Base-by-base conservation (phyloP, 495 filamentous ascomycete species). In the Annulohypoxylon stygium region DNA sequence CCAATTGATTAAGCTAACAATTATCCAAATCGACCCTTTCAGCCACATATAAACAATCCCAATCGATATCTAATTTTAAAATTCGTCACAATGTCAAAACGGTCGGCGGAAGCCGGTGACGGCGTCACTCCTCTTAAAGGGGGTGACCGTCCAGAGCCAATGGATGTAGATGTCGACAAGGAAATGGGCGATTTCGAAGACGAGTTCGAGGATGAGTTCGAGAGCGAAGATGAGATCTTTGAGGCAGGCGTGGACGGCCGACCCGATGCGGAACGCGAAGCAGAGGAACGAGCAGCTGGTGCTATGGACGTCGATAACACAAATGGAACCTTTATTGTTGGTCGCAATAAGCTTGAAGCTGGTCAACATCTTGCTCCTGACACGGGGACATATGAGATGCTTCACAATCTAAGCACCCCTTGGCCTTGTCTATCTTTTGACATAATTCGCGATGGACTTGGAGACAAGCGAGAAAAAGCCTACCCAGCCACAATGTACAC, bases 371-470 rank as follows among this genome's bases (percentile, higher is more conserved):
- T 99, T 30, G 88, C 93, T 10, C 95, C 96, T 12, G 96, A 99
- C 81, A 84, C 91, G 41, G 93, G 92, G 6, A 94, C 96, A 2
- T 99, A 99, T 83, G 90, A 97, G 75, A 96, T 99, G 94, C 90
- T 98, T 36, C 96, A 99, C 84, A 92, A 90, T 50, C 86, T 98
- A 50, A 95, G 91, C 80, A 91, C 94, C 14, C 92, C 93, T 0
- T 99, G 96, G 96, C 96, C 96, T 4, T 99, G 96, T 74, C 88
- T 99, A 8, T 97, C 95, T 10, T 97, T 97, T 80, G 95, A 98
- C 76, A 93, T 98, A 71, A 81, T 99, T 33, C 91, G 86, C 77
- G 96, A 99, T 82, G 83, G 86, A n/a, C 84, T 99, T 20, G 96
- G 96, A 39, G 93, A 97, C 76, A 91, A 94, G 80, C 90, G 96